These are phyloP conservation scores for Wickerhamiella sergipiensis DNA, from an alignment of 805 yeast genomes.

Conservation along the genomic window DNA sequence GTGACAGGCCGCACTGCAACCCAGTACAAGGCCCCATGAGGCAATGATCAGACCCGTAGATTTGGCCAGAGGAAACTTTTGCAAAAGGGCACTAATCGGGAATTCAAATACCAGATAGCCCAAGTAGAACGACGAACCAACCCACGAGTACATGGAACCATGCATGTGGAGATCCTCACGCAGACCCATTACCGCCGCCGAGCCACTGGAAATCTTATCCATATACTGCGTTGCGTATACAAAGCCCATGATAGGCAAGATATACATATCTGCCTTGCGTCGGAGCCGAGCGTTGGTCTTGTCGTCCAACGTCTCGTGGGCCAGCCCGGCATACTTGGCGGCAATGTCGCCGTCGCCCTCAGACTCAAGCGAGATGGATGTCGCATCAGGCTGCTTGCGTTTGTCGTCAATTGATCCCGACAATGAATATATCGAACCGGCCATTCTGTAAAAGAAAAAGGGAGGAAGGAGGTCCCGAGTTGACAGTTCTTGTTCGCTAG, in stretches of 20 bases:
- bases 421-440: neutral
- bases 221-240: slow-evolving; percentile 41
- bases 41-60: slow-evolving; percentile 30
- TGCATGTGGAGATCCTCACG: slow-evolving; percentile 33
- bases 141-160: slow-evolving; percentile 33
- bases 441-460: neutral
- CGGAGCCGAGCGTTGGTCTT: slow-evolving; percentile 16
- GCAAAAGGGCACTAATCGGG: slow-evolving; percentile 34
- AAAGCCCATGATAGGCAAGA: slow-evolving; percentile 38
- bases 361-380: neutral
- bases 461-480: neutral
- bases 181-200: slow-evolving; percentile 41
- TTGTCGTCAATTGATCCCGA: neutral
- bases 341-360: neutral
- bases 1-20: slow-evolving; percentile 31
- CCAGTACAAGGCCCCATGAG: slow-evolving; percentile 35
- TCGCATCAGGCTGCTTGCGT: neutral
- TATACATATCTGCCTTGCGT: slow-evolving; percentile 37
- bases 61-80: slow-evolving; percentile 42
- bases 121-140: slow-evolving; percentile 46
- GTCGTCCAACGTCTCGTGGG: neutral
- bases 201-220: slow-evolving; percentile 43
- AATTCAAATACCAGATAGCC: slow-evolving; percentile 49
- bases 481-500: neutral
- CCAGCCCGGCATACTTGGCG: neutral